These are phyloP conservation scores for Alisma plantagoaquatica DNA, from an alignment of 106 monocot genomes.

Conservation along the genomic window DNA sequence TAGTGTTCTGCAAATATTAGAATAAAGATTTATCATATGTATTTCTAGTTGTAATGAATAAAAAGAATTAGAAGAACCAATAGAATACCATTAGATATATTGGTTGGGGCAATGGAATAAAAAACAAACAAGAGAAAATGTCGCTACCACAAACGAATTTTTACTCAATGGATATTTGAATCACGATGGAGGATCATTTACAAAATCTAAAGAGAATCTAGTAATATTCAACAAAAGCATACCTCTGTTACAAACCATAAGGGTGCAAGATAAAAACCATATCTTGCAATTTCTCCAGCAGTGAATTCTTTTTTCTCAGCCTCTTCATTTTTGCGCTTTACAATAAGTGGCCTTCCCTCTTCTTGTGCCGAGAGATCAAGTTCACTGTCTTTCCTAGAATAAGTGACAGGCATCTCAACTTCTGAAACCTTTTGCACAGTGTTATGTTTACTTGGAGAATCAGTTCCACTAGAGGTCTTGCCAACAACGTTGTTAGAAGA, in stretches of 20 bases:
- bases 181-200: not conserved
- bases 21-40: too few relatives aligned
- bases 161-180: too few relatives aligned
- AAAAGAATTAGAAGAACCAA: too few relatives aligned
- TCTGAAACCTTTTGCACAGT: constrained; percentile 56
- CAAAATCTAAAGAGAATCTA: too few relatives aligned
- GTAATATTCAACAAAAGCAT: too few relatives aligned
- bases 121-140: not conserved
- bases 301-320: constrained; percentile 36
- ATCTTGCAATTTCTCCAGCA: constrained; percentile 63
- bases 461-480: constrained; percentile 27
- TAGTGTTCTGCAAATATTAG: too few relatives aligned
- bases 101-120: not conserved
- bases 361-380: constrained; percentile 37
- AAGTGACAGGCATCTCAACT: constrained; percentile 42
- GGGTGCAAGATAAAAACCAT: constrained; percentile 83
- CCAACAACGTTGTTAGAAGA: constrained; percentile 16
- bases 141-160: too few relatives aligned
- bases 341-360: constrained; percentile 44
- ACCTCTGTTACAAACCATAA: constrained; percentile 99
- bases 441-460: constrained; percentile 32
- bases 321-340: constrained; percentile 22
- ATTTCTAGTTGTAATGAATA: too few relatives aligned
- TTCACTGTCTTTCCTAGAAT: constrained; percentile 53
- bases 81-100: not conserved